These are phyloP conservation scores for Sordaria brevicollis DNA, from an alignment of 495 filamentous ascomycete species.

Conservation along the genomic window DNA sequence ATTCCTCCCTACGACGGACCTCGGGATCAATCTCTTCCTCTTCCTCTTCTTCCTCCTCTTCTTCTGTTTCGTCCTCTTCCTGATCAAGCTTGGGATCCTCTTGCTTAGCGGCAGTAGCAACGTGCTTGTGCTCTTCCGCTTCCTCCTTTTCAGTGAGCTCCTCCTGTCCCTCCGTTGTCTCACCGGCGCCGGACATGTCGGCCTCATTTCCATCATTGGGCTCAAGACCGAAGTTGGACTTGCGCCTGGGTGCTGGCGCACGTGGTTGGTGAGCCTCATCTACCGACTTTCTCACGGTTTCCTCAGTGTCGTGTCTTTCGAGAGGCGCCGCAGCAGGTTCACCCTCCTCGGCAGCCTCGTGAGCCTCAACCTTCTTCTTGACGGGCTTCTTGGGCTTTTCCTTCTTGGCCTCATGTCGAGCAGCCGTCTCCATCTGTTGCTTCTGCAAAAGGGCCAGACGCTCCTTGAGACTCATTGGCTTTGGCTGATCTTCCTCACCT, in stretches of 20 bases:
- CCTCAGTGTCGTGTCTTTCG: constrained; percentile 40
- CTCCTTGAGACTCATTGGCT: constrained; percentile 87
- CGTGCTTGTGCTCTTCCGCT: constrained; percentile 44
- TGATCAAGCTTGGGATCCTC: constrained; percentile 25
- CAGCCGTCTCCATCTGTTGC: constrained; percentile 80
- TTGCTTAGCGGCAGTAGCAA: constrained; percentile 24
- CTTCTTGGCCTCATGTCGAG: constrained; percentile 75
- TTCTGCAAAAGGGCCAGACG: constrained; percentile 87
- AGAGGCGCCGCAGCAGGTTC: constrained; percentile 24
- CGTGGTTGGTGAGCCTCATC: constrained; percentile 44
- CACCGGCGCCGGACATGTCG: constrained; percentile 78
- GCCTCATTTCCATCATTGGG: constrained; percentile 75
- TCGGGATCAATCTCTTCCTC: constrained; percentile 93
- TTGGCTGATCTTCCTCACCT: constrained; percentile 63
- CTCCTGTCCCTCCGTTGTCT: constrained; percentile 70
- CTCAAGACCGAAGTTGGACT: constrained; percentile 43
- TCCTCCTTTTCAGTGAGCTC: constrained; percentile 69
- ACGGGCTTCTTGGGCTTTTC: constrained; percentile 75
- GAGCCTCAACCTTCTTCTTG: constrained; percentile 66
- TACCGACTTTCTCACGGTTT: constrained; percentile 45
- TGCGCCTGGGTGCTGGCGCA: constrained; percentile 33
- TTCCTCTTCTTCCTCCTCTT: constrained; percentile 60
- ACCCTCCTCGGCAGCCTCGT: constrained; percentile 29
- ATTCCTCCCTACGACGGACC: constrained; percentile 71
- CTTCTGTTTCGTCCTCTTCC: constrained; percentile 41